phyloP scores from a whole-genome alignment of 1,284 basidiomycete species.

The Malassezia brasiliensis region DNA sequence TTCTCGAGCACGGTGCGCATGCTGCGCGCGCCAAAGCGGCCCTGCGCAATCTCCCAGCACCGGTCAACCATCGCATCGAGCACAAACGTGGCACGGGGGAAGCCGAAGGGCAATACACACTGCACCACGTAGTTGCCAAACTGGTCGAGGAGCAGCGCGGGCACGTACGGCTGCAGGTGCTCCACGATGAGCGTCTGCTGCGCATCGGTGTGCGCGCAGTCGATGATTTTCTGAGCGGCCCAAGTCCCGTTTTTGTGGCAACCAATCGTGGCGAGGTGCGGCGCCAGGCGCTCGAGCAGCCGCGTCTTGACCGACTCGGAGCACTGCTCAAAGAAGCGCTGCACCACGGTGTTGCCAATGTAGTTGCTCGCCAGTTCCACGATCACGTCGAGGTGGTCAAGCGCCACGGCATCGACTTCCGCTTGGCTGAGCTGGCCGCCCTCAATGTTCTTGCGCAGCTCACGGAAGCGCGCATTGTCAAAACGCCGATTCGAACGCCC shows the following conservation, averaged over 20 bases:
- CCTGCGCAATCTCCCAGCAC: constrained; percentile 94
- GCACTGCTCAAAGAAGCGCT: constrained; percentile 89
- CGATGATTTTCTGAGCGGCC: constrained; percentile 93
- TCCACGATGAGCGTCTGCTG: constrained; percentile 75
- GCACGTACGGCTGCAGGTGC: constrained; percentile 79
- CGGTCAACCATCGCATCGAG: constrained; percentile 97
- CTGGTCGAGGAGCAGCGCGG: constrained; percentile 85
- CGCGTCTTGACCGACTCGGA: constrained; percentile 65
- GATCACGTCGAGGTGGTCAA: constrained; percentile 69
- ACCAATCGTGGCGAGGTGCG: constrained; percentile 91
- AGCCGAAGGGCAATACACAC: constrained; percentile 80
- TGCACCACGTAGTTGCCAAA: constrained; percentile 98
- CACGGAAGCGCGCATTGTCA: constrained; percentile 91
- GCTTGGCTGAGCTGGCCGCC: constrained; percentile 69
- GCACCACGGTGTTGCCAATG: constrained; percentile 96
- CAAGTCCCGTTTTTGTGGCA: constrained; percentile 99
- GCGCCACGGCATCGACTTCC: constrained; percentile 79
- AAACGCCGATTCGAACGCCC: constrained; percentile 52
- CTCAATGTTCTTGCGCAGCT: constrained; percentile 80
- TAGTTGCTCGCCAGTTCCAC: constrained; percentile 93
- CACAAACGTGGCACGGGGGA: constrained; percentile 82
- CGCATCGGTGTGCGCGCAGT: constrained; percentile 70
- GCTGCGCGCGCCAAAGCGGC: constrained; percentile 89
- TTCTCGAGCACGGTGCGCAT: constrained; percentile 95
- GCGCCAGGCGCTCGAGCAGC: constrained; percentile 86